Evolutionary conservation across 2,329 filamentous ascomycete genomes (phyloP).

Genomic region (Claviceps sp.): DNA sequence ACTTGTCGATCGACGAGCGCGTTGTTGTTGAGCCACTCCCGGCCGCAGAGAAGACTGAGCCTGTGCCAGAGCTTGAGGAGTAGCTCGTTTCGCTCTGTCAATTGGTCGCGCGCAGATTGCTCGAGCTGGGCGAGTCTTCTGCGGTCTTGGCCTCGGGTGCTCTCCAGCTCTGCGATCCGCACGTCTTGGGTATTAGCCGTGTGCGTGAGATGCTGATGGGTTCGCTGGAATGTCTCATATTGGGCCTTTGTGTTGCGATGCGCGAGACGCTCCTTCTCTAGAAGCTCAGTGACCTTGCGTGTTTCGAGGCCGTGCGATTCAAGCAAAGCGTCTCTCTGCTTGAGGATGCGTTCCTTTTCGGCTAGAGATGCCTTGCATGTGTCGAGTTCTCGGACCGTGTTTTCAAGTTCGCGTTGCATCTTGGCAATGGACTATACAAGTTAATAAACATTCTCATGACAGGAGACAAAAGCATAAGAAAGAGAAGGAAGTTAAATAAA

Average conservation of each 20-base stretch:
- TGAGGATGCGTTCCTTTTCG: constrained; percentile 86
- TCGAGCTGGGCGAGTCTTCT: constrained; percentile 66
- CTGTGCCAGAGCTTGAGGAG: constrained; percentile 84
- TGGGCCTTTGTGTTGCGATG: constrained; percentile 79
- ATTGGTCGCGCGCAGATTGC: constrained; percentile 69
- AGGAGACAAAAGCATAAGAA: not conserved
- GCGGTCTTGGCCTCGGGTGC: constrained; percentile 62
- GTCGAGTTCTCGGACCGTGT: constrained; percentile 71
- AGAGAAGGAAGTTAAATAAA: not conserved
- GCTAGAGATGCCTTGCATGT: constrained; percentile 60
- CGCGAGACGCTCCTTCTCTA: constrained; percentile 78
- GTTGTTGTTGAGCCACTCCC: constrained; percentile 85
- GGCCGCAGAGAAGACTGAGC: constrained; percentile 71
- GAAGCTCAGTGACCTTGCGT: constrained; percentile 69
- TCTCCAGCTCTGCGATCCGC: constrained; percentile 75
- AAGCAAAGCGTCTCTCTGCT: constrained; percentile 75
- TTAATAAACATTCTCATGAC: not conserved
- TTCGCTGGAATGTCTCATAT: constrained; percentile 79
- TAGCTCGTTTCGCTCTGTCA: constrained; percentile 78
- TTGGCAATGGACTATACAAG: constrained; percentile 59
- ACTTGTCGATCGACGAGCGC: constrained; percentile 76
- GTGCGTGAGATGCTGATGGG: constrained; percentile 73
- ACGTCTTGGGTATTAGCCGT: constrained; percentile 76
- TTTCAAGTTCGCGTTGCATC: constrained; percentile 76
- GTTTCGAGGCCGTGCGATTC: constrained; percentile 82